These are phyloP conservation scores for Pterothamnion heteromorphum DNA, from an alignment of 31 red algal genomes.

Conservation along the genomic window DNA sequence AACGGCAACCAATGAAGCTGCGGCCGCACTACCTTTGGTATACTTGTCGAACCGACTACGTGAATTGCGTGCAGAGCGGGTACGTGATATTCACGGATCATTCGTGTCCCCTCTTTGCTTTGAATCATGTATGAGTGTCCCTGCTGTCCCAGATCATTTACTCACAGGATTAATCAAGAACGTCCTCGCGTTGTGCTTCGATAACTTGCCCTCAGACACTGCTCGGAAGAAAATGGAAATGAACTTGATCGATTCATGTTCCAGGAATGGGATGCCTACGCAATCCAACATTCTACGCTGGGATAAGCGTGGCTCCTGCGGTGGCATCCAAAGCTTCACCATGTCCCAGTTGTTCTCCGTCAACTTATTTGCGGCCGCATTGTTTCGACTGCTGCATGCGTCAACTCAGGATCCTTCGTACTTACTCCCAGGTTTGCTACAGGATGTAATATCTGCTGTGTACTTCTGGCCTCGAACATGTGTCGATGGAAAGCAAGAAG, in stretches of 20 bases:
- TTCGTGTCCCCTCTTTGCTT: background rate
- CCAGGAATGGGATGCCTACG: background rate
- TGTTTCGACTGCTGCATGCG: no score
- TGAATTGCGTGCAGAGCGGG: background rate
- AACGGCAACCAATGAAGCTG: background rate
- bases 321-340: background rate
- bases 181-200: background rate
- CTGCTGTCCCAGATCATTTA: background rate
- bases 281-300: background rate
- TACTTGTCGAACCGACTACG: background rate
- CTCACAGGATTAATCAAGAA: background rate
- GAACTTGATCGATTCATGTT: background rate
- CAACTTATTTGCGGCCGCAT: background rate
- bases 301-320: background rate
- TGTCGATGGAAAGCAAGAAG: background rate
- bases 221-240: constrained; percentile 2
- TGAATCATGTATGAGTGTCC: background rate
- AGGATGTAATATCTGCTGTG: background rate
- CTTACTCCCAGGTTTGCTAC: background rate
- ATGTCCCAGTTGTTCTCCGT: background rate
- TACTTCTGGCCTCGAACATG: no score
- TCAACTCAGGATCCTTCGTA: background rate
- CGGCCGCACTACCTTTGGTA: background rate
- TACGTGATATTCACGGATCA: background rate
- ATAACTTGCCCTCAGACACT: background rate